These are phyloP conservation scores for Dendrothele bispora DNA, from an alignment of 768 basidiomycete species.

Conservation along the genomic window DNA sequence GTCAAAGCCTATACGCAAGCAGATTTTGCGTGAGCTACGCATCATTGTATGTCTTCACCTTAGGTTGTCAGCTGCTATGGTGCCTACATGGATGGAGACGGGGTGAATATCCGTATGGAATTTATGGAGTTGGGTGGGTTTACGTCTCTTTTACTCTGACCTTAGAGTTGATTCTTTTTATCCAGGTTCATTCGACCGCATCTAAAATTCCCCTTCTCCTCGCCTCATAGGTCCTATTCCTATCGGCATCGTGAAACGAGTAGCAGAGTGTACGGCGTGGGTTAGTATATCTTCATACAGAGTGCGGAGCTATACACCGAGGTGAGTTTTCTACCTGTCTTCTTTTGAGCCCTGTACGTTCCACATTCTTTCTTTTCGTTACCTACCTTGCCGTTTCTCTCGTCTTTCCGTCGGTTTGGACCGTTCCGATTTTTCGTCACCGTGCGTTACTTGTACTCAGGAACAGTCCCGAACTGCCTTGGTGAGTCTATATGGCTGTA, in stretches of 20 bases:
- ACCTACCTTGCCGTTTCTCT: no score
- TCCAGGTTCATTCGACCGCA: slow-evolving; percentile 90
- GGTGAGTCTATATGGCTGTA: no score
- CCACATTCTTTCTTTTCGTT: neutral
- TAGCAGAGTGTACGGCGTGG: slow-evolving; percentile 95
- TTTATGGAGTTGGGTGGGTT: no score
- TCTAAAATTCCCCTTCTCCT: no score
- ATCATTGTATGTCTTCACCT: slow-evolving; percentile 91
- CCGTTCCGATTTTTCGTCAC: no score
- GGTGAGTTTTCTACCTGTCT: slow-evolving; percentile 50
- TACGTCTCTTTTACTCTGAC: no score
- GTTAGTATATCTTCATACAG: slow-evolving; percentile 95
- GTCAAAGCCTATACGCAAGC: slow-evolving; percentile 95
- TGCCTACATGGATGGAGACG: slow-evolving; percentile 95
- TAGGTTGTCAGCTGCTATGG: slow-evolving; percentile 98
- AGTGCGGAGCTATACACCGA: slow-evolving; percentile 96
- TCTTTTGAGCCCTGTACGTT: neutral
- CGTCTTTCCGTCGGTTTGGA: no score
- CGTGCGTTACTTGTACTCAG: no score
- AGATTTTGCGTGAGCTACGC: slow-evolving; percentile 95
- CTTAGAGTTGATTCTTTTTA: neutral
- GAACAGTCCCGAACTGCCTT: no score
- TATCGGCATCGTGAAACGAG: slow-evolving; percentile 88
- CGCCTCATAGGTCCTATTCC: slow-evolving; percentile 91
- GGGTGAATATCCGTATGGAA: slow-evolving; percentile 99